Evolutionary conservation across 192 early-diverging fungal species (phyloP), one percentile per base, ranked within the genome.

Genomic region (Gonapodya sp.): DNA sequence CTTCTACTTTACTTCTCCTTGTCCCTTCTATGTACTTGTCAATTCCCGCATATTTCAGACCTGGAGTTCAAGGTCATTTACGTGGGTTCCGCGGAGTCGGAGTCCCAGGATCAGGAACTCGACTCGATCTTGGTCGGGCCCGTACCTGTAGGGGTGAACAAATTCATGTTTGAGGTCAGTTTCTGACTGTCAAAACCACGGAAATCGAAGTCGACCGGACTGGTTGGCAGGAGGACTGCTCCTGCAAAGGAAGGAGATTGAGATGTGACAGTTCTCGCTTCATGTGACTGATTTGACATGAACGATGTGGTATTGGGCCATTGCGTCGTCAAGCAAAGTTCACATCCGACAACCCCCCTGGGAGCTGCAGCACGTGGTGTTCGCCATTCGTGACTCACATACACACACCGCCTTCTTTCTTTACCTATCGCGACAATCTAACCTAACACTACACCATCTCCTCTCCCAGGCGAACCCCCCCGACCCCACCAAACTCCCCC

Each of bases 11-110:
- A n/a, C n/a, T n/a, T n/a, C n/a, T n/a, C n/a, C n/a, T n/a, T n/a
- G n/a, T n/a, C n/a, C n/a, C n/a, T n/a, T n/a, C n/a, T n/a, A n/a
- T n/a, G 2, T 34, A 77, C 75, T 64, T 64, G 46, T 64, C 46
- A 81, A 1, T 30, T 14, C 0, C n/a, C n/a, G n/a, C n/a, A n/a
- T n/a, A n/a, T n/a, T n/a, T n/a, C 86, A 96, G 96, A 99, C 88
- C 87, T 99, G 35, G 97, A 99, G 86, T 99, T 97, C 92, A 97
- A 97, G 87, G 91, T 96, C 78, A 90, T 99, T 36, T 98, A 98
- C 82, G 96, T 98, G 24, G 95, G 95, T 32, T 95, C 94, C 2
- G 92, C 95, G 0, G 93, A 97, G 82, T 92, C 89, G 82, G 91
- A 90, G 37, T 86, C 90, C 33, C 87, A 94, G 80, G 97, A 99